Evolutionary conservation across 2,329 filamentous ascomycete species (phyloP), one percentile per base, ranked within the genome.

Genomic region (Colletotrichum endophyticum): DNA sequence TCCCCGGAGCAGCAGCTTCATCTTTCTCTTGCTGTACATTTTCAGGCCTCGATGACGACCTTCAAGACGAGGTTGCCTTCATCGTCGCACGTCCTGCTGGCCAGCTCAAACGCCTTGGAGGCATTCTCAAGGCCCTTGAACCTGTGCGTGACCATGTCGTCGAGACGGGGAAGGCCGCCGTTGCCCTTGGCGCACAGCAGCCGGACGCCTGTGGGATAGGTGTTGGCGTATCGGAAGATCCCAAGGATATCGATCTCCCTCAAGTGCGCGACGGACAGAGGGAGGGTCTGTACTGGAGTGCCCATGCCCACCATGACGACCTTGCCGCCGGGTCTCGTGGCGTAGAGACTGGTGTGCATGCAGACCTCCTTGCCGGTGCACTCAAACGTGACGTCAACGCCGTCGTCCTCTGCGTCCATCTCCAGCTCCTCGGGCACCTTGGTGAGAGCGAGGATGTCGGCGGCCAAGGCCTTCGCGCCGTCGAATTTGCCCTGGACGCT

Each of bases 281-380:
- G 94, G 3, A 96, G 88, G 0, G 93, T 95, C 83, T 95, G 94
- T 69, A 95, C 90, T 0, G 94, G 94, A 7, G 91, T 94, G 49
- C 94, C 94, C 94, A 96, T 96, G 70, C 94, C 94, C 28, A 96
- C 94, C 83, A 96, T 92, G 83, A 96, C 89, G 66, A 95, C 88
- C 80, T 93, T 93, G 22, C 94, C 94, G 30, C 94, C 94, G 0
- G 94, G 89, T 74, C 89, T 89, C 12, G 94, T 93, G 5, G 93
- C 93, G 79, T 94, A 95, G 25, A 96, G 91, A n/a, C 92, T 90
- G 3, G 93, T 93, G 82, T 95, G 94, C 85, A 95, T 92, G 82
- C 94, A 95, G 1, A 91, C 88, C 78, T 94, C 93, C 77, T 95
- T 94, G 32, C 94, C 94, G 0, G 94, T 95, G 81, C 94, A 95